A percentile compares a stretch with the other conserved stretches of the same genome.
Conservation (phyloP, 192 early-diverging fungal genomes). For the Rhizophlyctis rosea region DNA sequence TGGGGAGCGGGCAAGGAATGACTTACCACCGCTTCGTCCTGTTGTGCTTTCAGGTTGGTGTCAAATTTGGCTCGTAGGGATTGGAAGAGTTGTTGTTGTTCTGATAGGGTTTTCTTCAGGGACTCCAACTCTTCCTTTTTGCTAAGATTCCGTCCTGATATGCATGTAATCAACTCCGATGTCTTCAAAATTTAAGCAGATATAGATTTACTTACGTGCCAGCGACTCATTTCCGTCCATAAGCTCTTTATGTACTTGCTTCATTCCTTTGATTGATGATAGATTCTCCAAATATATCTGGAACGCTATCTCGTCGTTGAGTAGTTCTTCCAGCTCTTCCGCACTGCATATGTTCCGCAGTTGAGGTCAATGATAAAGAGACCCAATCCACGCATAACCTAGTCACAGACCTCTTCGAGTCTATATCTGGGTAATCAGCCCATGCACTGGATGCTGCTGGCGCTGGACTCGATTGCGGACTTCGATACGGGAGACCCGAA, state of each 20-base stretch:
- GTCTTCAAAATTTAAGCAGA: too few relatives aligned
- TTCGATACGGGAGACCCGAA: too few relatives aligned
- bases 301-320: constrained; percentile 23
- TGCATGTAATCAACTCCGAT: too few relatives aligned
- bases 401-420: too few relatives aligned
- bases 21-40: constrained; percentile 17
- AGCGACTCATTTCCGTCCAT: constrained; percentile 18
- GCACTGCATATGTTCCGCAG: too few relatives aligned
- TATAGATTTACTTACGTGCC: constrained; percentile 22
- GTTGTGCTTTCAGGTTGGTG: neutral
- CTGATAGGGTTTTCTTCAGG: constrained; percentile 1
- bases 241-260: constrained; percentile 23
- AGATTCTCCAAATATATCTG: constrained; percentile 21
- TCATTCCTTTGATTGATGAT: constrained; percentile 16
- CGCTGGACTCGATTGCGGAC: too few relatives aligned
- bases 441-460: too few relatives aligned
- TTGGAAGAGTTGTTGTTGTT: neutral
- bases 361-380: too few relatives aligned
- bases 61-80: constrained; percentile 2
- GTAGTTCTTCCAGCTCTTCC: constrained; percentile 29
- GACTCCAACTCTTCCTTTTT: constrained; percentile 19
- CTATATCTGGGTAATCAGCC: too few relatives aligned
- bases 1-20: too few relatives aligned
- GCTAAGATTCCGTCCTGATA: constrained; percentile 10
- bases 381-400: too few relatives aligned